Percentiles rank a stretch among this genome's conserved stretches.
These are phyloP conservation scores for Naganishia onofrii DNA, from an alignment of 768 basidiomycete species.

Conservation along the genomic window DNA sequence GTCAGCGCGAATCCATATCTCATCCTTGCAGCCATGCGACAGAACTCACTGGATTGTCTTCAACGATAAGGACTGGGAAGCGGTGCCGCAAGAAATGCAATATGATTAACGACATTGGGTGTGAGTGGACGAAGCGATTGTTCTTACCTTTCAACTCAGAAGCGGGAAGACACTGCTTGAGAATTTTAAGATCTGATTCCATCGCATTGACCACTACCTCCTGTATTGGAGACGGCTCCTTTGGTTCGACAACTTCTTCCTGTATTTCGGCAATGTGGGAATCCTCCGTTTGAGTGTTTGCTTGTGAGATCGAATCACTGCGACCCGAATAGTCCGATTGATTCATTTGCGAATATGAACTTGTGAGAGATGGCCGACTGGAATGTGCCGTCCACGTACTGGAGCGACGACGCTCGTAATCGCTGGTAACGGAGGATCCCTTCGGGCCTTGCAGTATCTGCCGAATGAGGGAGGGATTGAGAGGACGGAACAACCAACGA, in stretches of 20 bases:
- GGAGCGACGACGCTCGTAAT: constrained; percentile 3
- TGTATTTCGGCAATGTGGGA: neutral
- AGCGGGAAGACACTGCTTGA: constrained; percentile 14
- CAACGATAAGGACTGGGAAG: constrained; percentile 1
- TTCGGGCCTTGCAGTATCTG: neutral
- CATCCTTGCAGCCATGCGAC: neutral
- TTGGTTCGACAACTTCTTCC: neutral
- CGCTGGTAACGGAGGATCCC: constrained; percentile 6
- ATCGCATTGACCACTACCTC: neutral
- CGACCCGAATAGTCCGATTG: neutral
- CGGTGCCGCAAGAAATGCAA: neutral
- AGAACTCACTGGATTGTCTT: constrained; percentile 5
- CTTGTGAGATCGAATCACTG: neutral
- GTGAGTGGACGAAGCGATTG: neutral
- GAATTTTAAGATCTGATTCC: neutral
- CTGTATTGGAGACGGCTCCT: neutral
- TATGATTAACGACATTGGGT: neutral
- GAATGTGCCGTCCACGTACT: constrained; percentile 7
- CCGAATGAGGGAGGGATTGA: constrained; percentile 5
- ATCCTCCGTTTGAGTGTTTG: neutral
- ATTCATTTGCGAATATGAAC: neutral
- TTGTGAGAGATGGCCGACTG: neutral
- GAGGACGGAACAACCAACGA: constrained; percentile 26
- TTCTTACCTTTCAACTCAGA: constrained; percentile 6
- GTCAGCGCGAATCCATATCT: neutral